Evolutionary conservation across 768 basidiomycete species (phyloP), one percentile per base, ranked within the genome.

Genomic region (Chiua virens): DNA sequence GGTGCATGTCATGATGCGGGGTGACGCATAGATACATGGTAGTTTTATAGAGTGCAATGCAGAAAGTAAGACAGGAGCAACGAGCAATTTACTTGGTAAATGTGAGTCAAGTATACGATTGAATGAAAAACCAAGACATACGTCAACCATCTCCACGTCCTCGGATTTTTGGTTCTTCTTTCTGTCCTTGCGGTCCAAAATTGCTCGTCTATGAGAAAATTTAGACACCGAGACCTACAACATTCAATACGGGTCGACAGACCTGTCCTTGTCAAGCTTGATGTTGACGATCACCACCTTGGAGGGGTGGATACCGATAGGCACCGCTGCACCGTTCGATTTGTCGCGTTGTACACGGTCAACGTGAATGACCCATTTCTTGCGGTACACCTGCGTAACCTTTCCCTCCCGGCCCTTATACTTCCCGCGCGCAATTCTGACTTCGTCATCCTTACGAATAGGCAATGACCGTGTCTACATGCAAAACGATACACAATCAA

Each of bases 341-440:
- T 98, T 98, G 79, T 99, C 96, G 60, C 93, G 85, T 73, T 89
- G 87, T 49, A 99, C 93, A 69, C 96, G 92, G 75, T 99, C 96
- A 68, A 99, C 90, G 75, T 98, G 88, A 73, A 99, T 89, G 49
- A 98, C 92, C 90, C 92, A 98, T 74, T 96, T 95, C 86, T 96
- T 96, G 72, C 95, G 89, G 82, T 95, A 96, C 58, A 98, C 95
- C 75, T 94, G 88, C 53, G 91, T 92, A 56, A 99, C 86, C 78
- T 98, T 98, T 66, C 96, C 96, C 80, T 99, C 96, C 68, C 94
- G 85, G 45, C 97, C 96, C 81, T 97, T 97, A 84, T 97, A 94
- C 73, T 96, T 95, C 50, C 96, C 96, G 58, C 96, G 83, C 54
- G 98, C 91, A 64, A 99, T 93, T 68, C 88, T 79, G 58, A 98